Evolutionary conservation across 1,284 basidiomycete species (phyloP).

Genomic region (Moesziomyces sp.): DNA sequence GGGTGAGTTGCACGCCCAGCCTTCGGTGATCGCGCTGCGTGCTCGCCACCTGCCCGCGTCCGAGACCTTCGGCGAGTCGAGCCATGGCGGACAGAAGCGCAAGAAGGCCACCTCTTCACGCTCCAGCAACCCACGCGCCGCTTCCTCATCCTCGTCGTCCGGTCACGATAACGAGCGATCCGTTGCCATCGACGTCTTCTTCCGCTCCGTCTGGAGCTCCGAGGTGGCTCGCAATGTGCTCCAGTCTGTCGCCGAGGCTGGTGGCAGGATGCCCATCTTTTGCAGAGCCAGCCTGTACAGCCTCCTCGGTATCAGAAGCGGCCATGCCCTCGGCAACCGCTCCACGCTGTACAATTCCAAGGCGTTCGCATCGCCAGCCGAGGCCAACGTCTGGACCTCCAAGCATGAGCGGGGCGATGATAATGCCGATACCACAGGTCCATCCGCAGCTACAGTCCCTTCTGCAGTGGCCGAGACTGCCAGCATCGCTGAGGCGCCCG

Average conservation of each 20-base stretch:
- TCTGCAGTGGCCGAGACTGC: neutral
- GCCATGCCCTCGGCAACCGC: constrained; percentile 11
- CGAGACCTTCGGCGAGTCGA: constrained; percentile 1
- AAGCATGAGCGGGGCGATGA: neutral
- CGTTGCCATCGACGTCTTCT: constrained; percentile 35
- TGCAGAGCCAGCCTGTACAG: constrained; percentile 37
- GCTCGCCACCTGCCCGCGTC: constrained; percentile 14
- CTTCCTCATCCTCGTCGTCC: neutral
- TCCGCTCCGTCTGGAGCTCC: constrained; percentile 25
- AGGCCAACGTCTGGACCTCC: constrained; percentile 10
- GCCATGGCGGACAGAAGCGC: constrained; percentile 3
- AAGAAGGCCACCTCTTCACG: constrained; percentile 11
- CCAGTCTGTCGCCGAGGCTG: constrained; percentile 7
- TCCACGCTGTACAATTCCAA: constrained; percentile 26
- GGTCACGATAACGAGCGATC: neutral
- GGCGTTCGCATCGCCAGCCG: constrained; percentile 12
- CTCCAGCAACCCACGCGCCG: constrained; percentile 1
- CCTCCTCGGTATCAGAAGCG: constrained; percentile 15
- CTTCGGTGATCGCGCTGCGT: constrained; percentile 22
- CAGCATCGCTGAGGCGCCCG: neutral
- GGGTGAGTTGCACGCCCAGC: constrained; percentile 13
- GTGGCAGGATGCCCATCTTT: constrained; percentile 27
- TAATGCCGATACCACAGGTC: no score
- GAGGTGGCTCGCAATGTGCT: constrained; percentile 16
- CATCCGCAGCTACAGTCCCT: neutral